A percentile compares a stretch with the other conserved stretches of the same genome.
phyloP scores from a whole-genome alignment of 1,284 basidiomycete genomes.

The Athelia sp. region DNA sequence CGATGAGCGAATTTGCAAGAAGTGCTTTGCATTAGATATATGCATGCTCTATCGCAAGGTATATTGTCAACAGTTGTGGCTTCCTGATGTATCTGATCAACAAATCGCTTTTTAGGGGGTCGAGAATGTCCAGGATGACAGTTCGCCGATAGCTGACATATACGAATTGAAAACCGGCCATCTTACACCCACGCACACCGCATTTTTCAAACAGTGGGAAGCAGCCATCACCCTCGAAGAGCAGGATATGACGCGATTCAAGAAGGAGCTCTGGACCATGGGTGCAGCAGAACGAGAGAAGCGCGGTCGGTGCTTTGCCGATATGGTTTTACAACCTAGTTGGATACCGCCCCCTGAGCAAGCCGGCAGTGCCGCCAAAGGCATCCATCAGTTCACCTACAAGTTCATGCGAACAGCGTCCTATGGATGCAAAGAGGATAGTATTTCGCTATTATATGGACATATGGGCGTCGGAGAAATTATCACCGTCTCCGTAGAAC shows the following conservation, averaged over 20 bases:
- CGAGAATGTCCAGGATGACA: conserved; percentile 53
- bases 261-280: no score
- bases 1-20: conserved; percentile 71
- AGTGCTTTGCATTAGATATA: conserved; percentile 79
- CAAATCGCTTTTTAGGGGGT: conserved; percentile 56
- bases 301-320: conserved; percentile 75
- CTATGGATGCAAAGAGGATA: conserved; percentile 7
- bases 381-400: conserved; percentile 54
- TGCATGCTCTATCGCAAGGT: conserved; percentile 96
- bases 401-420: conserved; percentile 44
- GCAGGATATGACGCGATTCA: no score
- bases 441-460: conserved; percentile 64
- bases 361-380: conserved; percentile 28
- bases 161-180: no score
- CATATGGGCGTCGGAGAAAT: conserved; percentile 80
- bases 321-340: conserved; percentile 63
- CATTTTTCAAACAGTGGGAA: no score
- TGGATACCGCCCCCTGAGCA: conserved; percentile 16
- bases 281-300: conserved; percentile 14
- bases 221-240: conserved; percentile 22
- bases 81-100: conserved; percentile 2
- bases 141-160: conserved; percentile 28
- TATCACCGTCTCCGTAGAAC: conserved; percentile 81
- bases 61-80: conserved; percentile 8
- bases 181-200: no score